Evolutionary conservation across 176 grass and related monocot species (phyloP).

Genomic region (Musa acuminata): DNA sequence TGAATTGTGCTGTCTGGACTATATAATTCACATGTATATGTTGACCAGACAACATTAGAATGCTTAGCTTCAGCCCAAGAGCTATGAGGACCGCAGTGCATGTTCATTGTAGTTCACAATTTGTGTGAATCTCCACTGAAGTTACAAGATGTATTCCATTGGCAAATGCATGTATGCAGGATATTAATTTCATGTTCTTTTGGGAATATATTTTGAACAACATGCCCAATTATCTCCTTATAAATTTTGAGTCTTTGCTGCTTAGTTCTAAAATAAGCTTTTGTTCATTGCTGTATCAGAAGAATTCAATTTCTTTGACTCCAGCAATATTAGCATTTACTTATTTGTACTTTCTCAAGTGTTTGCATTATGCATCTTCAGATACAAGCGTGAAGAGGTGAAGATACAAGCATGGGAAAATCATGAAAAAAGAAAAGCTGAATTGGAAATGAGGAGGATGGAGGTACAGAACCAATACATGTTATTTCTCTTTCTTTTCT

Average conservation of each 20-base stretch:
- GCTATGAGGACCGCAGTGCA: background rate
- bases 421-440: constrained; percentile 77
- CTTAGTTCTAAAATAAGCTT: background rate
- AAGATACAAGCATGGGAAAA: constrained; percentile 97
- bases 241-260: background rate
- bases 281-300: background rate
- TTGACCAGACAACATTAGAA: background rate
- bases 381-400: constrained; percentile 84
- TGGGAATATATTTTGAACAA: background rate
- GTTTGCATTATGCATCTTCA: constrained; percentile 18
- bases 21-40: background rate
- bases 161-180: background rate
- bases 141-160: background rate
- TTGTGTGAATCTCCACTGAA: background rate
- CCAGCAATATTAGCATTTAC: background rate
- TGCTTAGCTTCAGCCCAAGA: background rate
- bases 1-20: background rate
- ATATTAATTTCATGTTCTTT: background rate
- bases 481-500: background rate
- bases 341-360: background rate
- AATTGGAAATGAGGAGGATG: constrained; percentile 75
- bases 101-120: background rate
- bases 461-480: constrained; percentile 31
- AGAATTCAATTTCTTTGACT: background rate
- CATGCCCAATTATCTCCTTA: background rate